These are phyloP conservation scores for Fomitiporia mediterranea DNA, from an alignment of 1,284 basidiomycete species.

Conservation along the genomic window DNA sequence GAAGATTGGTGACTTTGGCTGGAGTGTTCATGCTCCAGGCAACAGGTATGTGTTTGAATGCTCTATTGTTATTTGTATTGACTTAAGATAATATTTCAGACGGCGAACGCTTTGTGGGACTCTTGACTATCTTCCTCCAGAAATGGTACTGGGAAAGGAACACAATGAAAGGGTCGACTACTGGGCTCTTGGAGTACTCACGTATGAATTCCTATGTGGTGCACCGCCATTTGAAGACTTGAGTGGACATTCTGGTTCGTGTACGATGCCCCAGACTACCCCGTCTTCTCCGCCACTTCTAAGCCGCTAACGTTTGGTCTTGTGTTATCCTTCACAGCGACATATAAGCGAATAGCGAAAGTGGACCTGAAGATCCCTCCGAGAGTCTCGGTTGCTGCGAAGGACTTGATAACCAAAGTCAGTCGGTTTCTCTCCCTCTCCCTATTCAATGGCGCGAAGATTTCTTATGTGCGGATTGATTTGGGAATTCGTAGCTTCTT, in stretches of 20 bases:
- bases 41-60: conserved; percentile 43
- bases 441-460: conserved; percentile 18
- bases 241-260: conserved; percentile 66
- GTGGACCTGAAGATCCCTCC: conserved; percentile 80
- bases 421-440: conserved; percentile 6
- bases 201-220: conserved; percentile 93
- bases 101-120: conserved; percentile 92
- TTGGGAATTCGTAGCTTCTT: conserved; percentile 62
- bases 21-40: conserved; percentile 97
- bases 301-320: background rate
- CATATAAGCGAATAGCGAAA: conserved; percentile 79
- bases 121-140: conserved; percentile 94
- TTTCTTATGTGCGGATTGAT: conserved; percentile 29
- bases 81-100: background rate
- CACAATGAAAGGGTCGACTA: conserved; percentile 90
- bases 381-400: conserved; percentile 59
- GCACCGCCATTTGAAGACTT: conserved; percentile 93
- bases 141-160: conserved; percentile 93
- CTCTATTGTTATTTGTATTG: background rate
- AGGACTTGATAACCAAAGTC: conserved; percentile 61
- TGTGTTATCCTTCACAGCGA: conserved; percentile 45
- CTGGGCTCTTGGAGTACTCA: conserved; percentile 96
- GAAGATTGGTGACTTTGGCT: conserved; percentile 99
- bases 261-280: too few species aligned
- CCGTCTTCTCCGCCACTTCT: background rate